These are phyloP conservation scores for Pichia sp. DNA, from an alignment of 1,139 yeast species.

Conservation along the genomic window DNA sequence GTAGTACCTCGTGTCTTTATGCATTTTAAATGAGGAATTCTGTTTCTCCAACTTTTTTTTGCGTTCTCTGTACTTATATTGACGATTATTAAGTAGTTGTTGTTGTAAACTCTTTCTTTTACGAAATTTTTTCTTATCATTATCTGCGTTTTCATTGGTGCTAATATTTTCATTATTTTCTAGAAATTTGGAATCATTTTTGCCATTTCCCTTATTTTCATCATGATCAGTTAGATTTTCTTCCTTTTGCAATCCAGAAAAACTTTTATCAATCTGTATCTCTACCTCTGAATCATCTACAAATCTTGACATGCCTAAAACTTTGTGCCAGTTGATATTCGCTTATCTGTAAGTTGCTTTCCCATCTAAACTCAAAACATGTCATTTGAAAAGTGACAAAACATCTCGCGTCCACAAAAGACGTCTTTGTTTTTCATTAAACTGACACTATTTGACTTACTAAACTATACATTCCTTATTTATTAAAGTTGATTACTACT, in stretches of 20 bases:
- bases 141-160: neutral
- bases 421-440: too few species aligned
- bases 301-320: constrained; percentile 5
- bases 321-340: too few species aligned
- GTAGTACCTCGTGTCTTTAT: constrained; percentile 30
- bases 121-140: neutral
- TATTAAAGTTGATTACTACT: too few species aligned
- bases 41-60: constrained; percentile 33
- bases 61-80: constrained; percentile 33
- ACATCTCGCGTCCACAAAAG: too few species aligned
- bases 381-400: too few species aligned
- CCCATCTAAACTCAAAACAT: too few species aligned
- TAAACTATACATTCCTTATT: too few species aligned
- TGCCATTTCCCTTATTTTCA: neutral
- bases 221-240: neutral
- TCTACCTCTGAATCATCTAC: constrained; percentile 6
- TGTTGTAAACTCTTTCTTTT: constrained; percentile 27
- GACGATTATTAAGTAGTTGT: constrained; percentile 35
- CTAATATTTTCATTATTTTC: neutral
- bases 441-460: too few species aligned
- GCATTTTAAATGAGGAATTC: constrained; percentile 37
- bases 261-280: neutral
- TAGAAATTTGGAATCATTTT: too few species aligned
- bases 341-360: too few species aligned
- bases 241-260: too few species aligned